Conservation (phyloP, 2,329 filamentous ascomycete species). For the Colletotrichum euphorbiae region DNA sequence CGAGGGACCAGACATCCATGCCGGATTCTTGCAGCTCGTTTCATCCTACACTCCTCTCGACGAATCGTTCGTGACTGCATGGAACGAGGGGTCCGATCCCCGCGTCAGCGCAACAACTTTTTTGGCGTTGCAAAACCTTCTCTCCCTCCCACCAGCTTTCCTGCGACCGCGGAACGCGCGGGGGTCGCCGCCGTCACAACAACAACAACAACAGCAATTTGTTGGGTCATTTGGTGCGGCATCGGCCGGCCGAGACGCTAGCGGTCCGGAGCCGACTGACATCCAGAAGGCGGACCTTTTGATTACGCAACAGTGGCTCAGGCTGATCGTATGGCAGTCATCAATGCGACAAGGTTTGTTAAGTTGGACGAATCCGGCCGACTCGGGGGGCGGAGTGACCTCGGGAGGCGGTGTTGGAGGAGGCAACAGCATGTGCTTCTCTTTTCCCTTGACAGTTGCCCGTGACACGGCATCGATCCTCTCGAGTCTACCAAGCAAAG, state of each 20-base stretch:
- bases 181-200: conserved; percentile 45
- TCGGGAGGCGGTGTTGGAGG: conserved; percentile 15
- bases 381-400: conserved; percentile 27
- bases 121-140: conserved; percentile 49
- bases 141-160: conserved; percentile 50
- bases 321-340: conserved; percentile 78
- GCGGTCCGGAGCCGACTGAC: conserved; percentile 61
- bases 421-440: conserved; percentile 65
- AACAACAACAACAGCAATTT: conserved; percentile 30
- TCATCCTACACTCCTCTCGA: conserved; percentile 72
- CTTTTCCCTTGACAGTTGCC: conserved; percentile 71
- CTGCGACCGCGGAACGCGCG: conserved; percentile 43
- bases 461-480: conserved; percentile 63
- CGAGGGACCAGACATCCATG: conserved; percentile 63
- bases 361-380: conserved; percentile 56
- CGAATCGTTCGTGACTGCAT: conserved; percentile 71
- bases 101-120: conserved; percentile 50
- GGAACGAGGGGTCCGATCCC: conserved; percentile 68
- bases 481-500: conserved; percentile 53
- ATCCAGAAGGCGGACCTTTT: conserved; percentile 77
- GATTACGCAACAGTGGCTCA: conserved; percentile 77
- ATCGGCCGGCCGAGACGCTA: conserved; percentile 27
- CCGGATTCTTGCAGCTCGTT: conserved; percentile 70
- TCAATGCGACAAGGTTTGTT: conserved; percentile 74
- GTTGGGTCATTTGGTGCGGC: conserved; percentile 26